Percentiles rank a stretch among this genome's conserved stretches.
Conservation (phyloP, 2,329 filamentous ascomycete species). For the Exophiala sp. region DNA sequence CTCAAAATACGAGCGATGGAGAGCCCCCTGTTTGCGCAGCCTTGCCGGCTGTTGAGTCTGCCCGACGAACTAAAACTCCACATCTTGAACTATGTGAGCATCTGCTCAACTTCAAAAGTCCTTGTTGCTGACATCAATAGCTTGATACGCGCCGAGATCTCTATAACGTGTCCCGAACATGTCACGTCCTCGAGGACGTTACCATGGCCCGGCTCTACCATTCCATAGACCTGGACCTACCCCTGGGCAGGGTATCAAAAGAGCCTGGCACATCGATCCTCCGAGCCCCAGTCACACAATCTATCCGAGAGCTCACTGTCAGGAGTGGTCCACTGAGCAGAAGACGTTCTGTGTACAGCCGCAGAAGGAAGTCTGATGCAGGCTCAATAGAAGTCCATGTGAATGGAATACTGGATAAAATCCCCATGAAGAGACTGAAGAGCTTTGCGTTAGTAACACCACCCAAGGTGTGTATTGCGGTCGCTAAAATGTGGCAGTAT, state of each 20-base stretch:
- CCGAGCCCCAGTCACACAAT: constrained; percentile 22
- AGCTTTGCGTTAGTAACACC: constrained; percentile 17
- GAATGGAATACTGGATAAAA: constrained; percentile 16
- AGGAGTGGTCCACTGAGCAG: constrained; percentile 17
- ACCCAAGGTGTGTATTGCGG: no score
- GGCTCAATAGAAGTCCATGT: constrained; percentile 10
- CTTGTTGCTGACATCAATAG: constrained; percentile 14
- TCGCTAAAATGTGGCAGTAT: constrained; percentile 6
- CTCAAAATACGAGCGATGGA: constrained; percentile 11
- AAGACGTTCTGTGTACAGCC: constrained; percentile 8
- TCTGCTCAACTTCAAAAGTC: neutral
- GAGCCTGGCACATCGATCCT: constrained; percentile 12
- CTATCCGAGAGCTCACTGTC: constrained; percentile 22
- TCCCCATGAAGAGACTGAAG: constrained; percentile 17
- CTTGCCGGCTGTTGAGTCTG: constrained; percentile 23
- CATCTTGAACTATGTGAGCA: constrained; percentile 26
- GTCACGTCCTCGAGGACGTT: constrained; percentile 24
- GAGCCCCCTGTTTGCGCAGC: constrained; percentile 8
- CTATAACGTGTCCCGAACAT: constrained; percentile 27
- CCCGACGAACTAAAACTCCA: constrained; percentile 27
- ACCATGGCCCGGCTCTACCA: constrained; percentile 25
- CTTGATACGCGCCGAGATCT: constrained; percentile 25
- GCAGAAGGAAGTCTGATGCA: constrained; percentile 12
- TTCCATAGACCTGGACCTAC: constrained; percentile 21
- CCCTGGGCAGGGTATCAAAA: constrained; percentile 1